Conservation (phyloP, 108 stramenopile genomes). For the Schizochytrium sp. region DNA sequence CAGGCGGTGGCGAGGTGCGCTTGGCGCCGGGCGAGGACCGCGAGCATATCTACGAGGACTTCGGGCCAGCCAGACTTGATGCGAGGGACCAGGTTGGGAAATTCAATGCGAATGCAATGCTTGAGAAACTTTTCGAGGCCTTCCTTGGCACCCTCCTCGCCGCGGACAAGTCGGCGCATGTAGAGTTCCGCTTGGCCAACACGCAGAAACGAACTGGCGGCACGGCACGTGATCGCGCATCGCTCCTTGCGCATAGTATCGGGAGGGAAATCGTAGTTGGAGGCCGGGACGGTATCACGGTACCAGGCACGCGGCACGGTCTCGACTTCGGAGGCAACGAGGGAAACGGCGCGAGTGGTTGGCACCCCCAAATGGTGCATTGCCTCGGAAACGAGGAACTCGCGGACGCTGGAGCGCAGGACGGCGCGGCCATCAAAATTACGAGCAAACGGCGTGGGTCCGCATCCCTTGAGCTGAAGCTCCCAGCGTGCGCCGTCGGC, state of each 20-base stretch:
- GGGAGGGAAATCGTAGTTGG: conserved; percentile 43
- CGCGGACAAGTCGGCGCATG: conserved; percentile 38
- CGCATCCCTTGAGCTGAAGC: conserved; percentile 91
- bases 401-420: conserved; percentile 77
- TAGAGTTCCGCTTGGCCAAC: conserved; percentile 78
- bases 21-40: background rate
- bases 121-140: background rate
- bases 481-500: conserved; percentile 48
- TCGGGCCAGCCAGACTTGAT: background rate
- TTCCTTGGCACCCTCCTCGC: background rate
- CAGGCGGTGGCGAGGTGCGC: conserved; percentile 59
- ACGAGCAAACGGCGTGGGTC: conserved; percentile 84
- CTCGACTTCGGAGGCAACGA: conserved; percentile 57
- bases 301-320: conserved; percentile 64
- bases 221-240: conserved; percentile 75
- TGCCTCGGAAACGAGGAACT: conserved; percentile 87
- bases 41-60: background rate
- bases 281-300: conserved; percentile 29
- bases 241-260: conserved; percentile 66
- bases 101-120: background rate
- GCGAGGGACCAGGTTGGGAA: background rate
- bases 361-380: conserved; percentile 79
- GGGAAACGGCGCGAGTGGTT: conserved; percentile 73
- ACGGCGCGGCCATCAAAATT: conserved; percentile 91
- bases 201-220: conserved; percentile 61